A percentile compares a stretch with the other conserved stretches of the same genome.
Conservation (phyloP, 441 rosid genomes). For the Erodium moschatum region DNA sequence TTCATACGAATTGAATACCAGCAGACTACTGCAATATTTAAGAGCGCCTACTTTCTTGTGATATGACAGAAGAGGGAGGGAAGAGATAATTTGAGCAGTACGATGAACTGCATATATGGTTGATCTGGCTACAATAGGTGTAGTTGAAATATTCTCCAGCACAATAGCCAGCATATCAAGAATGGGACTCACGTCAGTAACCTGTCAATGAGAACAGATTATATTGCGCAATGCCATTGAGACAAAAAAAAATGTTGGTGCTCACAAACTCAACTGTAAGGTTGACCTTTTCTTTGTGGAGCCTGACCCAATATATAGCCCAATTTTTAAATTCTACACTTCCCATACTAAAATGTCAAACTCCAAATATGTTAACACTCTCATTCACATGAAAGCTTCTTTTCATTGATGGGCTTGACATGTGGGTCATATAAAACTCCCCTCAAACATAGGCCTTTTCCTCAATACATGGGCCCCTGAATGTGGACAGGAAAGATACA, state of each 20-base stretch:
- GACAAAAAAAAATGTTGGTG: neutral
- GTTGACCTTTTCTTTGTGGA: neutral
- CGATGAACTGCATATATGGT: slow-evolving; percentile 61
- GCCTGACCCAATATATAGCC: neutral
- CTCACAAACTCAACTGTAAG: neutral
- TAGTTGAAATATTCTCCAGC: slow-evolving; percentile 58
- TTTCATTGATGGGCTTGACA: too few species aligned
- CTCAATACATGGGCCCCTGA: too few species aligned
- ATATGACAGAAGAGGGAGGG: slow-evolving; percentile 62
- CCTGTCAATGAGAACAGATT: slow-evolving; percentile 32
- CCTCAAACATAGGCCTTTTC: too few species aligned
- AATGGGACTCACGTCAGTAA: slow-evolving; percentile 82
- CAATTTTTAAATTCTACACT: neutral
- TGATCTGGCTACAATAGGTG: slow-evolving; percentile 51
- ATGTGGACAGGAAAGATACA: too few species aligned
- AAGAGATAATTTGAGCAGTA: slow-evolving; percentile 55
- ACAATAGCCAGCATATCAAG: slow-evolving; percentile 82
- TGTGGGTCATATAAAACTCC: too few species aligned
- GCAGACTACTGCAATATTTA: neutral
- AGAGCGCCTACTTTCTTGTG: slow-evolving; percentile 52
- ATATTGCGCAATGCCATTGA: neutral
- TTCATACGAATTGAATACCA: neutral
- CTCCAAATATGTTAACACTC: too few species aligned
- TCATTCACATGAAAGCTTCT: too few species aligned
- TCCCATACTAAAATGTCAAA: neutral